Percentiles rank a stretch among this genome's conserved stretches.
Conservation (phyloP, 2,329 filamentous ascomycete genomes). For the Penicillium sp. region DNA sequence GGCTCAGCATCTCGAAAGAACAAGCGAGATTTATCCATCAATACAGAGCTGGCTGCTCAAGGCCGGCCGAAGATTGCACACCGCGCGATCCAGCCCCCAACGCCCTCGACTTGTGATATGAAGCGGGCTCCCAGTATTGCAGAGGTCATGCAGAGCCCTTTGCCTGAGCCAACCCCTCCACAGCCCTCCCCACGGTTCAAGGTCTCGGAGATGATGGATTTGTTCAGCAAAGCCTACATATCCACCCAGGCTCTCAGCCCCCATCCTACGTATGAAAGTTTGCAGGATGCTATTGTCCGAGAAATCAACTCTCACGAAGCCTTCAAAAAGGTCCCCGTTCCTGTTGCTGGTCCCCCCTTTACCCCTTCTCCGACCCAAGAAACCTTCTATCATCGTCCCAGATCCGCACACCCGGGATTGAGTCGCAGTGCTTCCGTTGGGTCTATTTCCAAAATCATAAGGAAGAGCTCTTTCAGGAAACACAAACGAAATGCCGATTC, state of each 20-base stretch:
- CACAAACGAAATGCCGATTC: conserved; percentile 29
- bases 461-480: conserved; percentile 35
- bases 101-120: conserved; percentile 27
- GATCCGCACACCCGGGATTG: conserved; percentile 12
- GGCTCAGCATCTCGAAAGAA: conserved; percentile 37
- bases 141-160: conserved; percentile 44
- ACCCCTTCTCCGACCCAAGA: conserved; percentile 33
- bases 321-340: conserved; percentile 38
- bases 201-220: conserved; percentile 43
- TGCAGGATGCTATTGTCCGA: conserved; percentile 47
- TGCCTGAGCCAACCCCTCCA: conserved; percentile 30
- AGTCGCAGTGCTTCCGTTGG: conserved; percentile 30
- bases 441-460: conserved; percentile 33
- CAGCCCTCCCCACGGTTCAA: conserved; percentile 33
- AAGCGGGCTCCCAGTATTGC: conserved; percentile 40
- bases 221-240: conserved; percentile 42
- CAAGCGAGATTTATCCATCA: conserved; percentile 43
- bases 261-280: conserved; percentile 42
- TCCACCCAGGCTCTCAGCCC: conserved; percentile 31
- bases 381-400: conserved; percentile 22
- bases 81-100: conserved; percentile 39
- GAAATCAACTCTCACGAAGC: conserved; percentile 49
- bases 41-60: conserved; percentile 39
- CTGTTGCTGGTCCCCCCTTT: conserved; percentile 34
- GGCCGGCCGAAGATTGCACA: conserved; percentile 37